Conservation (phyloP, 108 stramenopile genomes). For the Discostella stelligeroides region DNA sequence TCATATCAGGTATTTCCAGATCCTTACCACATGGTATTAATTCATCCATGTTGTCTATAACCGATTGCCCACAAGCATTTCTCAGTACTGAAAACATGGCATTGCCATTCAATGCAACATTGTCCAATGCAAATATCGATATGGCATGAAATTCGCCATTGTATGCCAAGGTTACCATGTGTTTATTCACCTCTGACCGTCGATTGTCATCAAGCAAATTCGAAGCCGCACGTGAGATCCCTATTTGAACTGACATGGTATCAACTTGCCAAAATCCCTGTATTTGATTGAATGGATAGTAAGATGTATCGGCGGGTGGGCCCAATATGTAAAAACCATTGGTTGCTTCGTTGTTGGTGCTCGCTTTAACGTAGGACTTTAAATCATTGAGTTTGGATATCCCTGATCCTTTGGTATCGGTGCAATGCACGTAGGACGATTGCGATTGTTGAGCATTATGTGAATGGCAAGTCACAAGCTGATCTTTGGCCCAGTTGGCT, state of each 20-base stretch:
- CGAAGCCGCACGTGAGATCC: constrained; percentile 59
- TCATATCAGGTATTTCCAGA: constrained; percentile 33
- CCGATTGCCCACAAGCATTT: constrained; percentile 71
- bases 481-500: constrained; percentile 55
- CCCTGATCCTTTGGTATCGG: constrained; percentile 32
- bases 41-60: constrained; percentile 14
- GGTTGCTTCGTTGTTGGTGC: constrained; percentile 74
- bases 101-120: constrained; percentile 75
- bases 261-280: constrained; percentile 84
- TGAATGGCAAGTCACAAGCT: constrained; percentile 73
- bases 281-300: constrained; percentile 76
- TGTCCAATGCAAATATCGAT: constrained; percentile 66
- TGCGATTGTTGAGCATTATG: not conserved
- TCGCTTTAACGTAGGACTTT: constrained; percentile 55
- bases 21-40: constrained; percentile 26
- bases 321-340: constrained; percentile 58
- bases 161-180: constrained; percentile 64
- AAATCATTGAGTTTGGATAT: constrained; percentile 45
- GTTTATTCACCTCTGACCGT: constrained; percentile 61
- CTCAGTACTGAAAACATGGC: constrained; percentile 71
- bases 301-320: constrained; percentile 52
- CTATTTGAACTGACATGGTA: constrained; percentile 53
- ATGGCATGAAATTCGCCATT: constrained; percentile 57
- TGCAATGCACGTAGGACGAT: constrained; percentile 34
- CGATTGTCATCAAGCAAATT: constrained; percentile 67